Conservation (phyloP, 1,284 basidiomycete genomes). For the Xerocomus amazonicus region DNA sequence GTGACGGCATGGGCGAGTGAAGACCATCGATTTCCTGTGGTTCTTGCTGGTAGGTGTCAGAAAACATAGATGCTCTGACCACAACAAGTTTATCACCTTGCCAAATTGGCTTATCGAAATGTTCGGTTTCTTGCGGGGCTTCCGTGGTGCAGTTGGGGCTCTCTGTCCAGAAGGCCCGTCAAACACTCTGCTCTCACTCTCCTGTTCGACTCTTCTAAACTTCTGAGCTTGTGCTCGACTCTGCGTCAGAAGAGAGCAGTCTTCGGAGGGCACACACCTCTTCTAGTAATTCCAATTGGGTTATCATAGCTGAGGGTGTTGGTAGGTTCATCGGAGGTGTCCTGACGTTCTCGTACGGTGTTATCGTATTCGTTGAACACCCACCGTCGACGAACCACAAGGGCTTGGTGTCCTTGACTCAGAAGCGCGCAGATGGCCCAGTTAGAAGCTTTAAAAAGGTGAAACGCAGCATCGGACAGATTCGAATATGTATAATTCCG, state of each 20-base stretch:
- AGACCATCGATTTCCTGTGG: conserved; percentile 17
- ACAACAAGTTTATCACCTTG: conserved; percentile 38
- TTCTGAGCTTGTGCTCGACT: conserved; percentile 35
- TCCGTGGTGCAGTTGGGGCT: conserved; percentile 21
- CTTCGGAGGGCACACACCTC: conserved; percentile 30
- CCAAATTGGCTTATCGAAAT: conserved; percentile 55
- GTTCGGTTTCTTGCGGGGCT: conserved; percentile 39
- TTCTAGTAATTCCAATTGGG: conserved; percentile 39
- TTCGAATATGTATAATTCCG: background rate
- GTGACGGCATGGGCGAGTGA: conserved; percentile 29
- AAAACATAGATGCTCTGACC: background rate
- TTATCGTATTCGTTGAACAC: conserved; percentile 2
- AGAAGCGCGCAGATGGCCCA: background rate
- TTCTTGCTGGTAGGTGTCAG: conserved; percentile 20
- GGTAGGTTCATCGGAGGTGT: background rate
- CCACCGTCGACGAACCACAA: background rate
- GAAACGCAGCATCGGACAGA: conserved; percentile 17
- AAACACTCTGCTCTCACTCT: conserved; percentile 45
- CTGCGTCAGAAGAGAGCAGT: background rate
- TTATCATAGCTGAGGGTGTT: conserved; percentile 15
- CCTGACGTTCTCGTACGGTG: background rate
- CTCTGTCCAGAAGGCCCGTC: conserved; percentile 26
- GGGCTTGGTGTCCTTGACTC: background rate
- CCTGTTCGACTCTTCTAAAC: conserved; percentile 52
- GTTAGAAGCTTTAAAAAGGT: conserved; percentile 1